A percentile compares a stretch with the other conserved stretches of the same genome.
Evolutionary conservation across 176 grass and related monocot genomes (phyloP).

Genomic region (Zea luxurians): DNA sequence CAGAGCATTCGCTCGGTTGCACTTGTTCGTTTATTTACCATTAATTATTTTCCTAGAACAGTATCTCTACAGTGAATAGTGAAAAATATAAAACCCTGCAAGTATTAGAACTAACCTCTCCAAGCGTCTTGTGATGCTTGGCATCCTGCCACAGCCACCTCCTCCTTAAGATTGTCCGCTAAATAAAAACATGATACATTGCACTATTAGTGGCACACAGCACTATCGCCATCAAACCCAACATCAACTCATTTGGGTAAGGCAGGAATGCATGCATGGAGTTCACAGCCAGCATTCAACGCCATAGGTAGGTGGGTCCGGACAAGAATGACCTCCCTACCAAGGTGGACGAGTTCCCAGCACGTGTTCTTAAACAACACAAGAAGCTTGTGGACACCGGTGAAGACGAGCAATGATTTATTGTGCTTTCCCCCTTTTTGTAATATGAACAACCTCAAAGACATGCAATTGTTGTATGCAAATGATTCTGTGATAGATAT

Average conservation of each 20-base stretch:
- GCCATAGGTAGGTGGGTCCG: no score
- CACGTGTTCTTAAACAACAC: constrained; percentile 88
- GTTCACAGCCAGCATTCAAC: background rate
- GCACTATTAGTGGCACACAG: background rate
- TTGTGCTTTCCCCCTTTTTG: no score
- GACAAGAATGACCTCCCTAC: constrained; percentile 53
- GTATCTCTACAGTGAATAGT: background rate
- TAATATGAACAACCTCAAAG: no score
- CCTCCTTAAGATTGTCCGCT: constrained; percentile 88
- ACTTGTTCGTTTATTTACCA: background rate
- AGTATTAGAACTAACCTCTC: constrained; percentile 55
- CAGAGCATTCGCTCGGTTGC: no score
- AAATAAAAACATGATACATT: constrained; percentile 1
- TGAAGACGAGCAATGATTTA: constrained; percentile 48
- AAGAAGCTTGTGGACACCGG: constrained; percentile 80
- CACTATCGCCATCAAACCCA: background rate
- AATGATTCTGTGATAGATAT: no score
- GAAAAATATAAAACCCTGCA: background rate
- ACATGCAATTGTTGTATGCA: no score
- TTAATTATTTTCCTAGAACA: background rate
- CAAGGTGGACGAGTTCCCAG: constrained; percentile 91
- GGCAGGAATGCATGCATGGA: background rate
- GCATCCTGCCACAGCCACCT: constrained; percentile 71
- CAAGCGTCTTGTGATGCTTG: constrained; percentile 88
- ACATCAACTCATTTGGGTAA: background rate